Conservation (phyloP, 306 rosid genomes). For the Vachellia pachyceras region DNA sequence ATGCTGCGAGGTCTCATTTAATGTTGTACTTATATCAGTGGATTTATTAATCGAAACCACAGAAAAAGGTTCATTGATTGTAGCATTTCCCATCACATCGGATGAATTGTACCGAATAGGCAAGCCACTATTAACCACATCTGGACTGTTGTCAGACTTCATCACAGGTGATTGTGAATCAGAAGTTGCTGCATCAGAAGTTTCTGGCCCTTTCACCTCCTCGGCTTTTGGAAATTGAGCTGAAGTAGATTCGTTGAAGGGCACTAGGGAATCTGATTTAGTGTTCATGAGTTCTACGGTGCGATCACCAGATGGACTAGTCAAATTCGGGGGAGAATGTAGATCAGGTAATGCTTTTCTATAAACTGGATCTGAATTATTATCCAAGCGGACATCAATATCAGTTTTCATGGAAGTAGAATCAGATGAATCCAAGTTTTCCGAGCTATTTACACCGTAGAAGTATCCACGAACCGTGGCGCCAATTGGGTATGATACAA, state of each 20-base stretch:
- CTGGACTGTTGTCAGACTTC: conserved; percentile 21
- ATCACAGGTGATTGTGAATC: conserved; percentile 23
- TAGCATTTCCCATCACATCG: conserved; percentile 38
- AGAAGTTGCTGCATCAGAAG: conserved; percentile 22
- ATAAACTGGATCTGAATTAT: conserved; percentile 46
- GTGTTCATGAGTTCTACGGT: conserved; percentile 8
- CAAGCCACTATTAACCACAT: conserved; percentile 37
- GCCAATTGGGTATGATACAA: conserved; percentile 71
- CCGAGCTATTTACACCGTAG: conserved; percentile 59
- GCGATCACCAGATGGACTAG: conserved; percentile 31
- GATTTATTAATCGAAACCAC: conserved; percentile 41
- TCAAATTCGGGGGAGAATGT: conserved; percentile 29
- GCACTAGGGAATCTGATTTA: conserved; percentile 27
- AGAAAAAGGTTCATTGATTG: conserved; percentile 38
- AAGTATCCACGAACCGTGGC: conserved; percentile 69
- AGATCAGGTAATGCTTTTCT: conserved; percentile 39
- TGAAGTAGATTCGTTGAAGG: conserved; percentile 23
- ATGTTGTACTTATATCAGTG: conserved; percentile 25
- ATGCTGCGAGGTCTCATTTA: conserved; percentile 41
- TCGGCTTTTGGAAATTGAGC: conserved; percentile 16
- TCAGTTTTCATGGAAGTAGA: conserved; percentile 37
- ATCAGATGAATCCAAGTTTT: conserved; percentile 44
- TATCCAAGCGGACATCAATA: conserved; percentile 34
- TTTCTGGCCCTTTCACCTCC: conserved; percentile 29
- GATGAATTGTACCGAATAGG: conserved; percentile 43